phyloP scores from a whole-genome alignment of 148 eudicot genomes.

The Spergularia bocconei region DNA sequence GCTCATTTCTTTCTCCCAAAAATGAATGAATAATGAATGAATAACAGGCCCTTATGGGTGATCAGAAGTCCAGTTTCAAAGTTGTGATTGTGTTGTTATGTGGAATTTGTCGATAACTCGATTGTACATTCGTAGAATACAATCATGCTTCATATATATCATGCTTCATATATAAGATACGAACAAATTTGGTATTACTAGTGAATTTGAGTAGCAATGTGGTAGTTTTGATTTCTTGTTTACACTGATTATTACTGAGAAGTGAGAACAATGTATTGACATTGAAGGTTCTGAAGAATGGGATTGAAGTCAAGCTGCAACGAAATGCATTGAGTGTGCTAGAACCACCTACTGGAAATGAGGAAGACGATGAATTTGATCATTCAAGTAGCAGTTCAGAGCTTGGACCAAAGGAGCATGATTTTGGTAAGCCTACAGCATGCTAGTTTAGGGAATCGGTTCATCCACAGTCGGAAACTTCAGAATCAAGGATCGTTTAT shows the following conservation, averaged over 20 bases:
- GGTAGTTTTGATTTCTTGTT: not conserved
- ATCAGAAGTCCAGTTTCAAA: not conserved
- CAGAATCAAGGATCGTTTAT: not conserved
- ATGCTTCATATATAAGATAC: not conserved
- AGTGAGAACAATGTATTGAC: slow-evolving; percentile 6
- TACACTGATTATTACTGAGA: too few relatives aligned
- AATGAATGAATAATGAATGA: not conserved
- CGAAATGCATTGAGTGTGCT: slow-evolving; percentile 93
- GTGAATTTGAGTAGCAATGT: not conserved
- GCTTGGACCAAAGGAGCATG: slow-evolving; percentile 60
- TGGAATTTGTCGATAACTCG: too few relatives aligned
- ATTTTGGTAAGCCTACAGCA: slow-evolving; percentile 52
- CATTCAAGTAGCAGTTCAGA: slow-evolving; percentile 81
- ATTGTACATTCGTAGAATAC: not conserved
- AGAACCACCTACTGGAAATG: slow-evolving; percentile 94
- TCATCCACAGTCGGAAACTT: not conserved
- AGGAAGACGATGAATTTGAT: slow-evolving; percentile 75
- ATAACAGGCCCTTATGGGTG: not conserved
- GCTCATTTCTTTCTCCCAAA: not conserved
- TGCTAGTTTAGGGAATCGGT: not conserved
- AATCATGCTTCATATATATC: not conserved
- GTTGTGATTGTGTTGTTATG: not conserved
- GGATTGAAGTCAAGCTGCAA: slow-evolving; percentile 94
- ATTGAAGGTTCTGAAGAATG: slow-evolving; percentile 86
- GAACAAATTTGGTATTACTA: not conserved